phyloP scores from a whole-genome alignment of 108 stramenopile species.

The Cyclotella sp. region DNA sequence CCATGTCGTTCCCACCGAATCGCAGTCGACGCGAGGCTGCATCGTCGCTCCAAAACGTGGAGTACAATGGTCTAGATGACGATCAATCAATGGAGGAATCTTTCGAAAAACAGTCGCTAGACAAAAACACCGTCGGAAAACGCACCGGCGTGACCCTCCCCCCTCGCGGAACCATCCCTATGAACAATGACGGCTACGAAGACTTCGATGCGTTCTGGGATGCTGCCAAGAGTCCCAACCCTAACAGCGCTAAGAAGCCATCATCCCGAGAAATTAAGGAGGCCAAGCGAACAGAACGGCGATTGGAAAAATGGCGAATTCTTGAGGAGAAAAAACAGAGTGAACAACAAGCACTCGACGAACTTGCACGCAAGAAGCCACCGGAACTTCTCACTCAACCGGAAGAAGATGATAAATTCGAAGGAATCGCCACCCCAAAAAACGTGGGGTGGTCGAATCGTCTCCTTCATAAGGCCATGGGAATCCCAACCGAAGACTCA shows the following conservation, averaged over 20 bases:
- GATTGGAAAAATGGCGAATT: too few species aligned
- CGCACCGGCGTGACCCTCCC: constrained; percentile 41
- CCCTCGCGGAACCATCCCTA: constrained; percentile 27
- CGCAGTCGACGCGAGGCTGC: too few species aligned
- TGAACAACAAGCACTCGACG: too few species aligned
- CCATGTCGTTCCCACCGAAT: too few species aligned
- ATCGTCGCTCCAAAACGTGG: too few species aligned
- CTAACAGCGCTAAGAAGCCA: not conserved
- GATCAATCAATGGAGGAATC: not conserved
- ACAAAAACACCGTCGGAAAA: constrained; percentile 19
- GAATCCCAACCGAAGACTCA: constrained; percentile 29
- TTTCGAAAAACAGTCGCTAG: not conserved
- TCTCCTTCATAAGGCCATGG: constrained; percentile 42
- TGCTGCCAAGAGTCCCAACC: constrained; percentile 35
- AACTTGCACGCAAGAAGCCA: constrained; percentile 7
- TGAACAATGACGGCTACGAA: constrained; percentile 43
- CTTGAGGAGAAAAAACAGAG: too few species aligned
- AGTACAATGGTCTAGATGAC: too few species aligned
- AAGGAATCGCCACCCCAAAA: not conserved
- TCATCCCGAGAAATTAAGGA: too few species aligned
- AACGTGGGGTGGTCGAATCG: constrained; percentile 32
- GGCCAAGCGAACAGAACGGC: too few species aligned
- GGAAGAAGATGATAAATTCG: not conserved
- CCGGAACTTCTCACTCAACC: constrained; percentile 12
- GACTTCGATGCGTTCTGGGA: constrained; percentile 51